phyloP scores from a whole-genome alignment of 2,329 filamentous ascomycete genomes.

The Pseudocercospora eumusae region DNA sequence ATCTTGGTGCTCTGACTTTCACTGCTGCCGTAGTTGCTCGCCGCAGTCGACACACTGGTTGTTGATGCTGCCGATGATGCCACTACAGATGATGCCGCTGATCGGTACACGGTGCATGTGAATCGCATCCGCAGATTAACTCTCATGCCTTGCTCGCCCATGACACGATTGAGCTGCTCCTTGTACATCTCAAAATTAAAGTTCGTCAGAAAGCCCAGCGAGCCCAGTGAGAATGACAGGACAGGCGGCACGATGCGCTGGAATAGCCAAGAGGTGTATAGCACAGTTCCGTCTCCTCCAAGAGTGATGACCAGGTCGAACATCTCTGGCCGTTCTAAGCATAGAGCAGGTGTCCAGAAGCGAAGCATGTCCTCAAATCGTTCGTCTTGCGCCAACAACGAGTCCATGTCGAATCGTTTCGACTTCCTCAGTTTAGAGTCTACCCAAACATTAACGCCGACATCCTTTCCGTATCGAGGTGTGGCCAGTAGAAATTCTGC shows the following conservation, averaged over 20 bases:
- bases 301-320: constrained; percentile 93
- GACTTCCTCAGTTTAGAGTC: constrained; percentile 89
- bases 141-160: constrained; percentile 94
- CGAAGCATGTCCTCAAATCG: constrained; percentile 81
- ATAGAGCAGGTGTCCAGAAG: constrained; percentile 96
- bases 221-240: constrained; percentile 79
- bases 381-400: constrained; percentile 70
- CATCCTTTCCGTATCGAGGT: constrained; percentile 80
- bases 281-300: constrained; percentile 81
- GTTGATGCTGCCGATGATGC: constrained; percentile 32
- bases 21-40: constrained; percentile 20
- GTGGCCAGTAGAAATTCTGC: constrained; percentile 85
- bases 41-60: constrained; percentile 37
- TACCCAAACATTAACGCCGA: constrained; percentile 98
- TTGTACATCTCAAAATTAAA: constrained; percentile 89
- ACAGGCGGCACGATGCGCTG: constrained; percentile 84
- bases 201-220: constrained; percentile 83
- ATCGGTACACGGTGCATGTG: constrained; percentile 93
- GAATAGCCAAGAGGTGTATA: constrained; percentile 91
- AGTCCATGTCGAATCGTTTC: constrained; percentile 78
- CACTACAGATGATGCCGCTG: constrained; percentile 43
- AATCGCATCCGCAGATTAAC: constrained; percentile 98
- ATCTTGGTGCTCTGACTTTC: constrained; percentile 59
- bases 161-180: constrained; percentile 79
- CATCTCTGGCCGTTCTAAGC: constrained; percentile 88